Evolutionary conservation across 2,329 filamentous ascomycete genomes (phyloP).

Genomic region (Dothistroma septosporum): DNA sequence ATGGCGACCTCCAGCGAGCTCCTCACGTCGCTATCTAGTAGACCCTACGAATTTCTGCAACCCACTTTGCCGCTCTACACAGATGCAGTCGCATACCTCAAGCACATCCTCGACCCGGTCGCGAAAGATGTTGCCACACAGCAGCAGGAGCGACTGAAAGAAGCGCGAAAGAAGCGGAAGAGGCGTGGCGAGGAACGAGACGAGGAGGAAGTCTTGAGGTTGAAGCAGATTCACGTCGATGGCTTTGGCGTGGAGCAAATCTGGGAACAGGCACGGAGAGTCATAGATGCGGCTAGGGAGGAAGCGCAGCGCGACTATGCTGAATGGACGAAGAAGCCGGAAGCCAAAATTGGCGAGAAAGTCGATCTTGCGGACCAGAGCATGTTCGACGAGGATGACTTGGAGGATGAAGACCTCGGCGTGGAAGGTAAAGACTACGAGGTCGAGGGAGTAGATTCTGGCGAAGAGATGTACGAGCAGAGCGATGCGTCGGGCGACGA

Average conservation of each 20-base stretch:
- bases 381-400: slow-evolving; percentile 35
- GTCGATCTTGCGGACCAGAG: slow-evolving; percentile 19
- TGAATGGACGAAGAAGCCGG: slow-evolving; percentile 30
- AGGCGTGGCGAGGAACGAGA: slow-evolving; percentile 48
- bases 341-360: slow-evolving; percentile 32
- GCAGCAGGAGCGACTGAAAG: slow-evolving; percentile 64
- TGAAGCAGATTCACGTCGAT: slow-evolving; percentile 78
- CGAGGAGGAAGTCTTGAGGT: slow-evolving; percentile 58
- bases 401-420: slow-evolving; percentile 31
- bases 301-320: slow-evolving; percentile 50
- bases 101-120: slow-evolving; percentile 72
- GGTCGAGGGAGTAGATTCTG: slow-evolving; percentile 34
- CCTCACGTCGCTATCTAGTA: slow-evolving; percentile 18
- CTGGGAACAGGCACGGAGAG: slow-evolving; percentile 86
- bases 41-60: slow-evolving; percentile 70
- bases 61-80: slow-evolving; percentile 64
- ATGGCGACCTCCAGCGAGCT: slow-evolving; percentile 23
- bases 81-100: slow-evolving; percentile 70
- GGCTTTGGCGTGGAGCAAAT: slow-evolving; percentile 86
- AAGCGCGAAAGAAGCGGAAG: slow-evolving; percentile 72
- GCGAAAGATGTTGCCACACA: slow-evolving; percentile 69
- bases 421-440: slow-evolving; percentile 36
- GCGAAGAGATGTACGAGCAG: slow-evolving; percentile 36
- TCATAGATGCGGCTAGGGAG: slow-evolving; percentile 62
- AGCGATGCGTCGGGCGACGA: slow-evolving; percentile 36